These are phyloP conservation scores for Linnemannia hyalina DNA, from an alignment of 192 early-diverging fungal species.

Conservation along the genomic window DNA sequence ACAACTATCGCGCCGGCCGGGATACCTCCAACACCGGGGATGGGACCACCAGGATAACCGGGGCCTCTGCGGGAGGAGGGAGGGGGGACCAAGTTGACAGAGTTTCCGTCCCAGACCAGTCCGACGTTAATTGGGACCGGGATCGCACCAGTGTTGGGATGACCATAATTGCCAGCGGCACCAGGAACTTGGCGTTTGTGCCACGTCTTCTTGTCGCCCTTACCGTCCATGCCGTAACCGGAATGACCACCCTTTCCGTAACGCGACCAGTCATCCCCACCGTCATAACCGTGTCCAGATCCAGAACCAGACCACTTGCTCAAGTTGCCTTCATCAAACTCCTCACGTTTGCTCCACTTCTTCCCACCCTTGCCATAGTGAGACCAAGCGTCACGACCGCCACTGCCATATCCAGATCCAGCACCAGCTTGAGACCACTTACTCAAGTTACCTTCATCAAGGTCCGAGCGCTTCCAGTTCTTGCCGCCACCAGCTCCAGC, in stretches of 20 bases:
- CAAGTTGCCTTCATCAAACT: neutral
- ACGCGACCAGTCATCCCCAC: neutral
- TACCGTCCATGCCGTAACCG: neutral
- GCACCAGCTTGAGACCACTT: neutral
- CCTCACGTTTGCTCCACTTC: neutral
- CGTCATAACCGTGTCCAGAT: neutral
- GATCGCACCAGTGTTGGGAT: neutral
- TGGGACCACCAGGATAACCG: neutral
- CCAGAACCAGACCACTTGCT: neutral
- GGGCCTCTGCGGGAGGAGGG: neutral
- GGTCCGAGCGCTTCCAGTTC: neutral
- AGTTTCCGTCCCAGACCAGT: constrained; percentile 14
- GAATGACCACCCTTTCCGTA: neutral
- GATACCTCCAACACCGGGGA: neutral
- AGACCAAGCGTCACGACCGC: no score
- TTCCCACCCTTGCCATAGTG: neutral
- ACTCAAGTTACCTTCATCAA: neutral
- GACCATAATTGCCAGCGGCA: neutral
- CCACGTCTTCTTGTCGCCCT: neutral
- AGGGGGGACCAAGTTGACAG: neutral
- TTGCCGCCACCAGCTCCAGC: neutral
- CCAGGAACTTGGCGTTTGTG: constrained; percentile 6
- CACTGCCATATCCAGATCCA: neutral
- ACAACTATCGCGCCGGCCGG: no score
- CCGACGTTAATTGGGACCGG: constrained; percentile 3